A percentile compares a stretch with the other conserved stretches of the same genome.
Evolutionary conservation across 495 filamentous ascomycete genomes (phyloP).

Genomic region (Bacidia gigantensis): DNA sequence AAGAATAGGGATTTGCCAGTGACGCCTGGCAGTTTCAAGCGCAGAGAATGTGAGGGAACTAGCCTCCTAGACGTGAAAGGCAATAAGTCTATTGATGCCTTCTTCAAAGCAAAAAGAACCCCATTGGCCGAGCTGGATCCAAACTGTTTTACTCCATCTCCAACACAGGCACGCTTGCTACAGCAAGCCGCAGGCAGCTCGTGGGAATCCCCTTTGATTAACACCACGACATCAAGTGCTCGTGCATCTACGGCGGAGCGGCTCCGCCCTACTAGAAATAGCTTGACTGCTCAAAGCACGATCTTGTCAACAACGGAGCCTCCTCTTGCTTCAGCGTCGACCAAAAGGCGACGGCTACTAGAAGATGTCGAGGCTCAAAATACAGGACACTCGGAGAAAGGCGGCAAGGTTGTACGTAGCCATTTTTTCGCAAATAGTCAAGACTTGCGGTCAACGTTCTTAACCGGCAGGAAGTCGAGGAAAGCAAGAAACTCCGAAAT

Average conservation of each 20-base stretch:
- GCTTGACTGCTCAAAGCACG: not conserved
- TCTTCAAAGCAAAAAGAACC: slow-evolving; percentile 62
- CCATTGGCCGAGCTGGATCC: slow-evolving; percentile 78
- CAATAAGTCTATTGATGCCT: slow-evolving; percentile 54
- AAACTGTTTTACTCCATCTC: slow-evolving; percentile 65
- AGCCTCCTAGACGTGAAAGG: slow-evolving; percentile 45
- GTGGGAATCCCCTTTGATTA: slow-evolving; percentile 29
- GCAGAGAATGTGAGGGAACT: slow-evolving; percentile 28
- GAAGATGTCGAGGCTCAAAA: slow-evolving; percentile 37
- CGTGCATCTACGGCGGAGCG: not conserved
- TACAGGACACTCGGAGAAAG: slow-evolving; percentile 17
- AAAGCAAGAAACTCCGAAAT: slow-evolving; percentile 37
- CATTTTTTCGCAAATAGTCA: slow-evolving; percentile 37
- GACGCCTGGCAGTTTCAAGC: slow-evolving; percentile 6
- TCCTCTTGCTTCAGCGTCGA: slow-evolving; percentile 14
- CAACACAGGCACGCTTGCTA: slow-evolving; percentile 49
- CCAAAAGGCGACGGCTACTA: slow-evolving; percentile 50
- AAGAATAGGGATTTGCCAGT: slow-evolving; percentile 14
- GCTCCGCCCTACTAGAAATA: not conserved
- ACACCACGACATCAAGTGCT: not conserved
- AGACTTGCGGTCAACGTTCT: not conserved
- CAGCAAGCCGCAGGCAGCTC: slow-evolving; percentile 37
- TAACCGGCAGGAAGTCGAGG: slow-evolving; percentile 28
- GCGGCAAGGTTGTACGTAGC: slow-evolving; percentile 33
- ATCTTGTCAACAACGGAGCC: not conserved